phyloP scores from a whole-genome alignment of 495 filamentous ascomycete species.

The Aspergillus conjunctus region DNA sequence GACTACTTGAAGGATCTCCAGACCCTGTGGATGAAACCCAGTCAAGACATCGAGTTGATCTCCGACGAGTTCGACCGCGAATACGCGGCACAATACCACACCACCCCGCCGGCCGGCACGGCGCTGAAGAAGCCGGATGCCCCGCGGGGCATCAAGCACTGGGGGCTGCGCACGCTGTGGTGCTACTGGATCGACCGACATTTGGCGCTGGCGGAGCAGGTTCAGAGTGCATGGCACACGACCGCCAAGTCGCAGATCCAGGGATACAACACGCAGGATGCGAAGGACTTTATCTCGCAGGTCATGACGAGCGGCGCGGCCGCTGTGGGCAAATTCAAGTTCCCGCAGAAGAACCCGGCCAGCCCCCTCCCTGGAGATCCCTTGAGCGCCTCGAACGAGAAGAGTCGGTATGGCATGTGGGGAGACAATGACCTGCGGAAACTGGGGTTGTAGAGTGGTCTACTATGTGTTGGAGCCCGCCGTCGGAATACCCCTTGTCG shows the following conservation, averaged over 20 bases:
- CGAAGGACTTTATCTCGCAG: neutral
- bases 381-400: constrained; percentile 5
- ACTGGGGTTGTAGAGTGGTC: constrained; percentile 11
- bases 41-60: constrained; percentile 16
- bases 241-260: constrained; percentile 7
- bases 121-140: constrained; percentile 5
- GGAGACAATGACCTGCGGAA: constrained; percentile 4
- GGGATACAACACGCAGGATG: neutral
- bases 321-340: neutral
- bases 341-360: neutral
- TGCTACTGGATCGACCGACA: constrained; percentile 23
- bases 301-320: constrained; percentile 1
- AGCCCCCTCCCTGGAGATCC: constrained; percentile 5
- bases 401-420: constrained; percentile 16
- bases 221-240: constrained; percentile 14
- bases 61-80: constrained; percentile 15
- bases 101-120: constrained; percentile 4
- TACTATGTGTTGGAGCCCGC: no score
- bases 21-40: constrained; percentile 17
- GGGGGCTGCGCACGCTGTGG: constrained; percentile 23
- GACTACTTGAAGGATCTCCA: constrained; percentile 12
- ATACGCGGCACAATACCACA: constrained; percentile 5
- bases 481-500: no score
- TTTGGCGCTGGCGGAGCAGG: constrained; percentile 6
- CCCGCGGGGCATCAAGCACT: constrained; percentile 10